Percentiles rank a stretch among this genome's conserved stretches.
Evolutionary conservation across 139 green algal genomes (phyloP).

Genomic region (Chlorella vulgaris): DNA sequence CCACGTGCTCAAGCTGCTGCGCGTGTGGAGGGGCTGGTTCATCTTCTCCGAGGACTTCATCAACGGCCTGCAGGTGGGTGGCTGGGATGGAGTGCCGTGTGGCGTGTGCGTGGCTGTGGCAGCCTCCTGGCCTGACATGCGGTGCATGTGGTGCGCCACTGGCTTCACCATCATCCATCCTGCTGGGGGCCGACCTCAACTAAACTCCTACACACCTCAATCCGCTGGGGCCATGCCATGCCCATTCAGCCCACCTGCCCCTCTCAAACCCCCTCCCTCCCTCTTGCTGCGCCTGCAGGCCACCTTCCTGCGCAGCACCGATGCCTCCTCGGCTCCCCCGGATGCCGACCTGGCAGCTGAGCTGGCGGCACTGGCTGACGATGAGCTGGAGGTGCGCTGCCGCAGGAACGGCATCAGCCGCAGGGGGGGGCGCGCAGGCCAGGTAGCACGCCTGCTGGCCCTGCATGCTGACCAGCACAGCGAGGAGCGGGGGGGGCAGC

Average conservation of each 20-base stretch:
- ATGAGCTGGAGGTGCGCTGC: slow-evolving; percentile 74
- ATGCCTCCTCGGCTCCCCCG: slow-evolving; percentile 4
- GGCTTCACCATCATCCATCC: no score
- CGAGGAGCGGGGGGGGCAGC: slow-evolving; percentile 22
- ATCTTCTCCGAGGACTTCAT: slow-evolving; percentile 91
- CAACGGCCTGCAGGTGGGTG: slow-evolving; percentile 79
- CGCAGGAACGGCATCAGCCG: slow-evolving; percentile 60
- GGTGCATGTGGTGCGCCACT: no score
- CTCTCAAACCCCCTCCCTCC: neutral
- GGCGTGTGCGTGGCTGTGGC: neutral
- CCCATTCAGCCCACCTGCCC: neutral
- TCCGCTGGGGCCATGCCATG: neutral
- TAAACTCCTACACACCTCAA: no score
- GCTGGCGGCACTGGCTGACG: slow-evolving; percentile 59
- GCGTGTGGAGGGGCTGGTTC: slow-evolving; percentile 84
- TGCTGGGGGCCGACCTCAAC: no score
- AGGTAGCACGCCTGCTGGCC: slow-evolving; percentile 51
- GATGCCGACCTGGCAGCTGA: slow-evolving; percentile 47
- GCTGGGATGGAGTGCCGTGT: neutral
- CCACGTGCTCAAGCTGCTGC: slow-evolving; percentile 81
- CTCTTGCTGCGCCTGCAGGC: no score
- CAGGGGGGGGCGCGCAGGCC: slow-evolving; percentile 50
- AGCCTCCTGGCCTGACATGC: neutral
- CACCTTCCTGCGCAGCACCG: slow-evolving; percentile 60
- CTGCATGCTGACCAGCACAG: slow-evolving; percentile 63